Conservation (phyloP, 2,329 filamentous ascomycete genomes). For the Magnaporthiopsis incrustans region DNA sequence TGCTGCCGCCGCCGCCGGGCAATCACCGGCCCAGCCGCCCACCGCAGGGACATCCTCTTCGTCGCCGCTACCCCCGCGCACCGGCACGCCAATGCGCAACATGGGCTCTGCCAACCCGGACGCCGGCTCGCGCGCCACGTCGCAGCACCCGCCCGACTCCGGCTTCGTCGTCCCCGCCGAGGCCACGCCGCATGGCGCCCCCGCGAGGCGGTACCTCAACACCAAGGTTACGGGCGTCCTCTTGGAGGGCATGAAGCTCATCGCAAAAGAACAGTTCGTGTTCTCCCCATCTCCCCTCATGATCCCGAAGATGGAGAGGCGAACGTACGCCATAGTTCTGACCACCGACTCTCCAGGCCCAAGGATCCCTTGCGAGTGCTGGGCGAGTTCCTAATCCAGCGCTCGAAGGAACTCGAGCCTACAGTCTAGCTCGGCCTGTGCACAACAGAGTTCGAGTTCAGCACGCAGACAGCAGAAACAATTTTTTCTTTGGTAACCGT, state of each 20-base stretch:
- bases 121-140: conserved; percentile 44
- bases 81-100: conserved; percentile 38
- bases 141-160: conserved; percentile 44
- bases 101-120: conserved; percentile 9
- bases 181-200: conserved; percentile 57
- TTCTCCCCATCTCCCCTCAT: conserved; percentile 13
- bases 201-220: conserved; percentile 64
- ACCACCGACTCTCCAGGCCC: conserved; percentile 38
- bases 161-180: conserved; percentile 49
- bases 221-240: conserved; percentile 59
- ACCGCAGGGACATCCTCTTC: conserved; percentile 1
- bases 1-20: background rate
- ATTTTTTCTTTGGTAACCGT: too few species aligned
- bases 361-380: conserved; percentile 60
- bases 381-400: conserved; percentile 63
- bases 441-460: background rate
- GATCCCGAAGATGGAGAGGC: conserved; percentile 6
- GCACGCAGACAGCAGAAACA: background rate
- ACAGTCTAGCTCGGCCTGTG: background rate
- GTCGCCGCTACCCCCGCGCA: conserved; percentile 34
- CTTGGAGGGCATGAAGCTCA: conserved; percentile 65
- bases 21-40: background rate
- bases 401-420: conserved; percentile 55
- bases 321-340: background rate
- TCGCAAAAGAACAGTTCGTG: conserved; percentile 62